Evolutionary conservation across 2,329 filamentous ascomycete species (phyloP).

Genomic region (Xylariales sp.): DNA sequence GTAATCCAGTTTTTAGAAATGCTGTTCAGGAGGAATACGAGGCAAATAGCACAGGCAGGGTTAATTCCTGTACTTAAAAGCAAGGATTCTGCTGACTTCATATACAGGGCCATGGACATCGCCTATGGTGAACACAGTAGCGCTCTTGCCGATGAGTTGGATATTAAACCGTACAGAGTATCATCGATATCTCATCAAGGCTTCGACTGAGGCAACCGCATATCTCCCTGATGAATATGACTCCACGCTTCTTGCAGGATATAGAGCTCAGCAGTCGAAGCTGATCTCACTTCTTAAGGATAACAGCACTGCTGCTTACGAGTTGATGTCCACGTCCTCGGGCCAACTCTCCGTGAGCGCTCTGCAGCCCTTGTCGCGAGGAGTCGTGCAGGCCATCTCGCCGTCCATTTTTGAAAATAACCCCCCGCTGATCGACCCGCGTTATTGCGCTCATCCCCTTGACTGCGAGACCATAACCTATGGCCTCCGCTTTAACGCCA

Average conservation of each 20-base stretch:
- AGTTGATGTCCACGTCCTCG: conserved; percentile 26
- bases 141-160: conserved; percentile 18
- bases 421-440: conserved; percentile 34
- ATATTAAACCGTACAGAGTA: conserved; percentile 11
- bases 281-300: conserved; percentile 17
- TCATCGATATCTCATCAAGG: conserved; percentile 9
- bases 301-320: conserved; percentile 17
- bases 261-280: conserved; percentile 15
- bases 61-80: background rate
- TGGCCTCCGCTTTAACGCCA: conserved; percentile 19
- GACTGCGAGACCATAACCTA: conserved; percentile 27
- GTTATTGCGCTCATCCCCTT: conserved; percentile 37
- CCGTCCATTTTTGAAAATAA: conserved; percentile 27
- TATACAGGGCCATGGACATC: conserved; percentile 20
- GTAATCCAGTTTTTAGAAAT: conserved; percentile 5
- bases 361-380: conserved; percentile 39
- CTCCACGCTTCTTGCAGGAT: conserved; percentile 17
- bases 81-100: conserved; percentile 6
- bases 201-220: background rate
- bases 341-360: conserved; percentile 23
- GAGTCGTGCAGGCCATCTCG: conserved; percentile 33
- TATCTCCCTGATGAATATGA: conserved; percentile 19
- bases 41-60: conserved; percentile 18
- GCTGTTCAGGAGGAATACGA: conserved; percentile 17
- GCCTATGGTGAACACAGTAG: conserved; percentile 23